Conservation (phyloP, 2,329 filamentous ascomycete species). For the Cladosporium oxysporum region DNA sequence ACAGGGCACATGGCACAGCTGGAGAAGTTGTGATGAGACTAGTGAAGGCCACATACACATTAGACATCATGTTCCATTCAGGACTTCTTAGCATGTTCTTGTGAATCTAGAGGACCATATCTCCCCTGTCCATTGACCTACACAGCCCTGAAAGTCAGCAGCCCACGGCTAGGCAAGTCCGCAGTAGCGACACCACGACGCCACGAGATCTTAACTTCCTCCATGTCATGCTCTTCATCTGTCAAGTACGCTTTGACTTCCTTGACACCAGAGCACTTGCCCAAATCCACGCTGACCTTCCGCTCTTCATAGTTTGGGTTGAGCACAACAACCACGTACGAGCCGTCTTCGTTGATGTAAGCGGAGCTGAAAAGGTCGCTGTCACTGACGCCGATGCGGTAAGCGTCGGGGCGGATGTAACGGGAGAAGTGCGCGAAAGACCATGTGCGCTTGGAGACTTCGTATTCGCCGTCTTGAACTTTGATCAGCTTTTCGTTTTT, state of each 20-base stretch:
- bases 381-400: constrained; percentile 9
- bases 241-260: constrained; percentile 17
- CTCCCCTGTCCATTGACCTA: neutral
- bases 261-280: constrained; percentile 39
- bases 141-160: neutral
- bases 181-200: neutral
- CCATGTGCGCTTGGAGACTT: constrained; percentile 16
- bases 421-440: constrained; percentile 17
- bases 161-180: neutral
- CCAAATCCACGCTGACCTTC: constrained; percentile 44
- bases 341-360: constrained; percentile 37
- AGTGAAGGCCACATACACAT: neutral
- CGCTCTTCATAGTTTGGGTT: constrained; percentile 29
- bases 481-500: constrained; percentile 27
- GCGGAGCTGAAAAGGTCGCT: constrained; percentile 24
- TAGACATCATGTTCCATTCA: neutral
- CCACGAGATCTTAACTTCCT: neutral
- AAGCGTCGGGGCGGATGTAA: constrained; percentile 16
- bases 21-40: neutral
- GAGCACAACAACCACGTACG: constrained; percentile 38
- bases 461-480: constrained; percentile 20
- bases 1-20: neutral
- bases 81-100: no score
- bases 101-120: no score
- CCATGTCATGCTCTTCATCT: constrained; percentile 16